A percentile compares a stretch with the other conserved stretches of the same genome.
Conservation (phyloP, 768 basidiomycete genomes). For the Cubamyces sp. region DNA sequence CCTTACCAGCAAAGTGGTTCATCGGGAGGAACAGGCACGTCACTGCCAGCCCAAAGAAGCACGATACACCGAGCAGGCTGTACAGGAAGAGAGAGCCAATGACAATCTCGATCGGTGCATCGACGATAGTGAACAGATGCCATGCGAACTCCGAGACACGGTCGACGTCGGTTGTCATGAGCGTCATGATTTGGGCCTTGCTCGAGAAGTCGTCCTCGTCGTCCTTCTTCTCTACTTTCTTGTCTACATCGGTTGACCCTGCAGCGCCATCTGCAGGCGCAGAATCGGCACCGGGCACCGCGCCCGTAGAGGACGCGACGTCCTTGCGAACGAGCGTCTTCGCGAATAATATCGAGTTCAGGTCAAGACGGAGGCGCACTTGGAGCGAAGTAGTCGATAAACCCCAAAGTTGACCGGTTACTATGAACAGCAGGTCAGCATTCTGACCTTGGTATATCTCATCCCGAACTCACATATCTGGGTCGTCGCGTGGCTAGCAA, state of each 20-base stretch:
- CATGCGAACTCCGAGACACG: slow-evolving; percentile 84
- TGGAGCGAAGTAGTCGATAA: slow-evolving; percentile 70
- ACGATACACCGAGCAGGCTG: slow-evolving; percentile 74
- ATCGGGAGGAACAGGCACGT: slow-evolving; percentile 69
- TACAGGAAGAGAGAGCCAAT: slow-evolving; percentile 81
- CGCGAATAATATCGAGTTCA: slow-evolving; percentile 83
- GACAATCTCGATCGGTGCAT: slow-evolving; percentile 75
- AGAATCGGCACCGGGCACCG: slow-evolving; percentile 30
- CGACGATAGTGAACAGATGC: slow-evolving; percentile 77
- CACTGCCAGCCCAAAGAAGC: slow-evolving; percentile 77
- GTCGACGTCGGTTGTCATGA: slow-evolving; percentile 95
- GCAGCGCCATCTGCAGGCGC: slow-evolving; percentile 5
- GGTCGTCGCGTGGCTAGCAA: slow-evolving; percentile 46
- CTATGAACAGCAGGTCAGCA: slow-evolving; percentile 36
- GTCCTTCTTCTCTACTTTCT: slow-evolving; percentile 66
- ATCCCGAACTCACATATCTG: slow-evolving; percentile 45
- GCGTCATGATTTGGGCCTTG: slow-evolving; percentile 86
- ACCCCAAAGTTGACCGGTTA: slow-evolving; percentile 73
- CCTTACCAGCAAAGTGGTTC: slow-evolving; percentile 83
- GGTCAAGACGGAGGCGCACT: slow-evolving; percentile 69
- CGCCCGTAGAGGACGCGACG: slow-evolving; percentile 63
- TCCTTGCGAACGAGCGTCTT: slow-evolving; percentile 90
- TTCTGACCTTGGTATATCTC: not conserved
- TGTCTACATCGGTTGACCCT: slow-evolving; percentile 30
- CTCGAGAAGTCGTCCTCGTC: slow-evolving; percentile 56